Evolutionary conservation across 208 protist species (phyloP), one percentile per base, ranked within the genome.

Genomic region (Vickermania ingenoplastis): DNA sequence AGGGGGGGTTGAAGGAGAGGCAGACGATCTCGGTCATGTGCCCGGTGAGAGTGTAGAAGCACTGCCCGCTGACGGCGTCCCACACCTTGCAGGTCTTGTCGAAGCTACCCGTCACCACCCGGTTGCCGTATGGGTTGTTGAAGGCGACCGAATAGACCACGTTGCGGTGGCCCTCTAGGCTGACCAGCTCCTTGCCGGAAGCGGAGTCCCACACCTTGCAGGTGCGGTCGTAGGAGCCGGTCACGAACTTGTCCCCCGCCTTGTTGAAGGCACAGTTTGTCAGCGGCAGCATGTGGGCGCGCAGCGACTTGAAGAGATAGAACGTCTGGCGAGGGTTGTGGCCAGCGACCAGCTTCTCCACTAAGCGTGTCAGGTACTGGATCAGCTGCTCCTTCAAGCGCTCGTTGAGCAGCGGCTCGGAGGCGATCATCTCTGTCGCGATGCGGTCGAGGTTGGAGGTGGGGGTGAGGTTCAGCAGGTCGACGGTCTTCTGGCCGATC

Each of bases 261-360:
- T 98, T 97, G 84, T 98, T 98, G 78, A 98, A 97, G 28, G 92
- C 95, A 66, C 95, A 97, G 81, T 98, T 98, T 22, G 96, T 98
- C 48, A 98, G 73, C 7, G 96, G 96, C 21, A 98, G 79, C 75
- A 97, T 91, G 78, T 98, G 96, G 7, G 91, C 94, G 1, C 86
- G 78, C n/a, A 98, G 79, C 22, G 91, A 92, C 67, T 97, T 95
- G 74, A 95, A 96, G 21, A 97, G 83, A 54, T 91, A 95, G 65
- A 97, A 98, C 49, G 81, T 91, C 61, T 90, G 81, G 30, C 80
- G 86, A 0, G 65, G 65, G 48, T 89, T 79, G 66, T 83, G 75
- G 57, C 79, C 79, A 0, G 71, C 73, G 51, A 75, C 75, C 17
- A 89, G 68, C 64, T 95, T 96, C 59, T 92, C 82, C 17, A 97